Evolutionary conservation across 345 rosid genomes (phyloP).

Genomic region (Conringia planisiliqua): DNA sequence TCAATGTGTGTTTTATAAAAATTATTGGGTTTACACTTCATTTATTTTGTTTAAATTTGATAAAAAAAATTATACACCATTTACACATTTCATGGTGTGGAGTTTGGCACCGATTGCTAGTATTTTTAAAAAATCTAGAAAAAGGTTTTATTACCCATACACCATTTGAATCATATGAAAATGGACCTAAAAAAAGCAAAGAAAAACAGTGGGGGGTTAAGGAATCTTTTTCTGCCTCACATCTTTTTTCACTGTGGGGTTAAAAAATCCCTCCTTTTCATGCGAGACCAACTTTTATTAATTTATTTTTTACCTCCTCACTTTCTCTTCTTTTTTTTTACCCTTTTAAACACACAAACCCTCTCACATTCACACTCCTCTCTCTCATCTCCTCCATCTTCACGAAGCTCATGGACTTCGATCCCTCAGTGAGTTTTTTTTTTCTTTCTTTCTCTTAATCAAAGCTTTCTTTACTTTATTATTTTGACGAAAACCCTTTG

Average conservation of each 20-base stretch:
- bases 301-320: constrained; percentile 6
- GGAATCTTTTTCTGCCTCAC: constrained; percentile 38
- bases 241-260: constrained; percentile 42
- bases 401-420: constrained; percentile 35
- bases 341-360: constrained; percentile 22
- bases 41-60: not conserved
- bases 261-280: constrained; percentile 38
- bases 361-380: constrained; percentile 27
- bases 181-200: constrained; percentile 4
- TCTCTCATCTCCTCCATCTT: constrained; percentile 11
- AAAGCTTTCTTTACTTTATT: not conserved
- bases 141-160: not conserved
- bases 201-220: constrained; percentile 28
- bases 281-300: constrained; percentile 18
- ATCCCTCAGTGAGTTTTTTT: constrained; percentile 19
- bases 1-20: not conserved
- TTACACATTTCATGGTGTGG: not conserved
- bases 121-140: not conserved
- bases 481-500: not conserved
- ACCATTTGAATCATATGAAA: constrained; percentile 18
- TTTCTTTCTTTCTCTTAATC: not conserved
- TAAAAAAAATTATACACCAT: not conserved
- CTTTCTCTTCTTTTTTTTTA: not conserved
- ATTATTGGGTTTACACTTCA: not conserved
- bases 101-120: constrained; percentile 18